Conservation (phyloP, 2,329 filamentous ascomycete genomes). For the Pyrenophora teres region DNA sequence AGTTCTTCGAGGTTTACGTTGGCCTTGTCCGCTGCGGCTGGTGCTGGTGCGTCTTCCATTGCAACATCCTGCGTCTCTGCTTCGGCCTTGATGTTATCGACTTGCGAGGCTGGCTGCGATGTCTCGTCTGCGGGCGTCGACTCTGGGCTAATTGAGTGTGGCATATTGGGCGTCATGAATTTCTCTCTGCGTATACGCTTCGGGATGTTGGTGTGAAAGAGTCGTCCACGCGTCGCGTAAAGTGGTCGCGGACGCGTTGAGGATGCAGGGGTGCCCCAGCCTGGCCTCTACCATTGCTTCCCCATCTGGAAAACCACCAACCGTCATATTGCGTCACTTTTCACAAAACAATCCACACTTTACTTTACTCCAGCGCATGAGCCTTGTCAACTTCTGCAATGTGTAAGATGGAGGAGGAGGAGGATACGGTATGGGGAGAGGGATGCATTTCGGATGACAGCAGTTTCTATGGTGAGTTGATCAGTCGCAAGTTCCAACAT, state of each 20-base stretch:
- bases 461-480: slow-evolving; percentile 51
- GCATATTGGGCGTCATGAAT: slow-evolving; percentile 43
- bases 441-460: slow-evolving; percentile 51
- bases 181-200: slow-evolving; percentile 3
- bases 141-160: slow-evolving; percentile 52
- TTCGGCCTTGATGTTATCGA: slow-evolving; percentile 35
- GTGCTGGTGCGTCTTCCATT: slow-evolving; percentile 39
- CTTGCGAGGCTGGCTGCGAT: slow-evolving; percentile 47
- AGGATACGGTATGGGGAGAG: slow-evolving; percentile 35
- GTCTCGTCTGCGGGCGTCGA: slow-evolving; percentile 48
- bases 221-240: slow-evolving; percentile 20
- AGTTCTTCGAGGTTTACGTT: slow-evolving; percentile 60
- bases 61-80: slow-evolving; percentile 36
- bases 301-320: slow-evolving; percentile 14
- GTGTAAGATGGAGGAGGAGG: slow-evolving; percentile 30
- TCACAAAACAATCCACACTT: slow-evolving; percentile 2
- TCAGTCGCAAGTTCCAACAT: background rate
- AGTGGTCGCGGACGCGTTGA: slow-evolving; percentile 27
- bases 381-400: background rate
- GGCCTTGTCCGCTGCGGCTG: slow-evolving; percentile 33
- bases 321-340: slow-evolving; percentile 14
- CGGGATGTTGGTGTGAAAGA: slow-evolving; percentile 9
- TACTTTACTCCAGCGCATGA: slow-evolving; percentile 11
- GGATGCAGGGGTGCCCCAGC: slow-evolving; percentile 21
- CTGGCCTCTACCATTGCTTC: slow-evolving; percentile 8